Percentiles rank a stretch among this genome's conserved stretches.
Conservation (phyloP, 1,139 yeast species). For the Candida smagusa region DNA sequence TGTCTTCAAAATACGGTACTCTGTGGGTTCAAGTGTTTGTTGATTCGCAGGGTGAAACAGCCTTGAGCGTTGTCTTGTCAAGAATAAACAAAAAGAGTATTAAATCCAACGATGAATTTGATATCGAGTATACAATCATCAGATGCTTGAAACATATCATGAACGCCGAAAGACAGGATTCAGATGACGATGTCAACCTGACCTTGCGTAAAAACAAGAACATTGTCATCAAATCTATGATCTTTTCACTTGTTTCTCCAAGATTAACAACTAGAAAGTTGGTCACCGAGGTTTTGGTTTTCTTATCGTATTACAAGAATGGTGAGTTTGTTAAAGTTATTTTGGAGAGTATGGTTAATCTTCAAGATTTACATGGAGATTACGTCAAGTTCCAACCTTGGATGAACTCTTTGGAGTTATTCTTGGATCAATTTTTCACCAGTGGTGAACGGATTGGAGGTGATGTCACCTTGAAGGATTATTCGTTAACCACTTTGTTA, state of each 20-base stretch:
- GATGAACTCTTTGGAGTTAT: conserved; percentile 36
- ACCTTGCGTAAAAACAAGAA: conserved; percentile 20
- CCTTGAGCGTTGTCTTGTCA: conserved; percentile 38
- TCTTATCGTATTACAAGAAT: conserved; percentile 28
- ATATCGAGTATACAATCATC: conserved; percentile 37
- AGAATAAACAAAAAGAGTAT: conserved; percentile 42
- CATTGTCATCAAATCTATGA: conserved; percentile 34
- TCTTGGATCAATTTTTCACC: conserved; percentile 30
- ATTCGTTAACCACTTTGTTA: conserved; percentile 43
- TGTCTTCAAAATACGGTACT: conserved; percentile 15
- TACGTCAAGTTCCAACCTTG: conserved; percentile 40
- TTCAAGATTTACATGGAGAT: conserved; percentile 38
- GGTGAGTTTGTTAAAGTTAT: conserved; percentile 24
- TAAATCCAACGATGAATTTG: conserved; percentile 45
- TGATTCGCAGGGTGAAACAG: conserved; percentile 44
- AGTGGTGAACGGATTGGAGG: conserved; percentile 16
- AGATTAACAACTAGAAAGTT: conserved; percentile 38
- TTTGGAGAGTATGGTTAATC: conserved; percentile 30
- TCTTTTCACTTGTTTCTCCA: conserved; percentile 40
- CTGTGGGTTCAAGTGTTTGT: conserved; percentile 33
- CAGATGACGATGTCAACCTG: conserved; percentile 10
- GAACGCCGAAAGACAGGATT: conserved; percentile 19
- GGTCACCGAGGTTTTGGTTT: conserved; percentile 43
- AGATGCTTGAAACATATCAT: conserved; percentile 37
- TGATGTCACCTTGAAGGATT: conserved; percentile 33